phyloP scores from a whole-genome alignment of 805 yeast species.

The Candida ficus region DNA sequence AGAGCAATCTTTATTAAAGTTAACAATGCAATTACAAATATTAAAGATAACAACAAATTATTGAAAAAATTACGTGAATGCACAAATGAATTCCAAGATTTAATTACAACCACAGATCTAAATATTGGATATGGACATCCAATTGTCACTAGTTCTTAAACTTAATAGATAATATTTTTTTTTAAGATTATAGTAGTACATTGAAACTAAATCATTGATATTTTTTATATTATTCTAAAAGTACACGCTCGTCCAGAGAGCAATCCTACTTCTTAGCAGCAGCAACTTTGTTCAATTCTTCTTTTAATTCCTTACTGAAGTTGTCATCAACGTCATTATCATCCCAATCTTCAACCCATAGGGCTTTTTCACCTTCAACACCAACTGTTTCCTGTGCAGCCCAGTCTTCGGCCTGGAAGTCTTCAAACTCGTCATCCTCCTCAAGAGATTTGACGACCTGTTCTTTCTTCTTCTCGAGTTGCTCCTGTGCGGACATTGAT shows the following conservation, averaged over 20 bases:
- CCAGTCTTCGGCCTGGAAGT: conserved; percentile 92
- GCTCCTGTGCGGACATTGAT: conserved; percentile 11
- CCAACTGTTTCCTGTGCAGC: conserved; percentile 48
- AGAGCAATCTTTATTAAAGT: conserved; percentile 40
- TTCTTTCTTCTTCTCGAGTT: conserved; percentile 20
- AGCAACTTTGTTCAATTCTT: conserved; percentile 22
- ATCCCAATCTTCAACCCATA: conserved; percentile 98
- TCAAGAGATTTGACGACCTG: conserved; percentile 63
- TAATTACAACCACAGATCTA: conserved; percentile 1
- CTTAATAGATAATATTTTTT: neutral
- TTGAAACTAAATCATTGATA: too few relatives aligned
- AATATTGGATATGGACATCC: neutral
- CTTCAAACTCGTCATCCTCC: conserved; percentile 97
- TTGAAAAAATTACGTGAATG: neutral
- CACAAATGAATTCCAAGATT: neutral
- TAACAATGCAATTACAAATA: conserved; percentile 33
- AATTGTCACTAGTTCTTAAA: neutral
- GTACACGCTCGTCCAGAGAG: neutral
- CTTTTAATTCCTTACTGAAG: conserved; percentile 68
- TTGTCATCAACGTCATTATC: conserved; percentile 92
- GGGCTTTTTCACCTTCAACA: conserved; percentile 47
- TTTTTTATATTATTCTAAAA: neutral
- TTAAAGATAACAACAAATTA: conserved; percentile 9
- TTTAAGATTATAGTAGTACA: too few relatives aligned
- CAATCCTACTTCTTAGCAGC: conserved; percentile 14